phyloP scores from a whole-genome alignment of 495 filamentous ascomycete genomes.

The Daldinia vernicosa region DNA sequence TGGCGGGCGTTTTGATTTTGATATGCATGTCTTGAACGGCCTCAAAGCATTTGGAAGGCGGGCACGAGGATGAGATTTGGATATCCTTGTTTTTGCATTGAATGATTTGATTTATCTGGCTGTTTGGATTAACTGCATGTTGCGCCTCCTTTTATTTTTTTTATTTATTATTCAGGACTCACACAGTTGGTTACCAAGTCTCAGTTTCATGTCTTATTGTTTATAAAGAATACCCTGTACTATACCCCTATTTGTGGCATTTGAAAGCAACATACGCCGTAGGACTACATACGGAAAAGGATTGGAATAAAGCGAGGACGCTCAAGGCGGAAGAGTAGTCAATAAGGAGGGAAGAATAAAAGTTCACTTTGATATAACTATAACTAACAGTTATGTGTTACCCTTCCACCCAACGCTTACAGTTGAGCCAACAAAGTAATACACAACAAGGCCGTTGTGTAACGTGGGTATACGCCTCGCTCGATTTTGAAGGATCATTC shows the following conservation, averaged over 20 bases:
- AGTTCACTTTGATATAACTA: slow-evolving; percentile 18
- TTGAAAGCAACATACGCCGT: slow-evolving; percentile 14
- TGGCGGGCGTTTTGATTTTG: slow-evolving; percentile 35
- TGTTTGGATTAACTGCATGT: slow-evolving; percentile 29
- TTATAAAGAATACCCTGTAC: slow-evolving; percentile 43
- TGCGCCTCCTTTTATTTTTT: not conserved
- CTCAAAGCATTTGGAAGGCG: slow-evolving; percentile 29
- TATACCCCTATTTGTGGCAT: slow-evolving; percentile 25
- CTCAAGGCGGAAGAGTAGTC: slow-evolving; percentile 1
- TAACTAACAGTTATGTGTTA: slow-evolving; percentile 3
- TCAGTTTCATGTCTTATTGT: slow-evolving; percentile 39
- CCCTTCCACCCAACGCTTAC: slow-evolving; percentile 1
- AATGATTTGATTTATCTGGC: slow-evolving; percentile 26
- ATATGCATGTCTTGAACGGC: slow-evolving; percentile 23
- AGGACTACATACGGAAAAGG: slow-evolving; percentile 22
- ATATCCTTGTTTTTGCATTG: slow-evolving; percentile 38
- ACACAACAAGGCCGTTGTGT: slow-evolving; percentile 9
- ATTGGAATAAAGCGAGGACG: slow-evolving; percentile 4
- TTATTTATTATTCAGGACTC: slow-evolving; percentile 9
- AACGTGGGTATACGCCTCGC: not conserved
- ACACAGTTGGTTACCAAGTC: slow-evolving; percentile 11
- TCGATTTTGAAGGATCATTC: not conserved
- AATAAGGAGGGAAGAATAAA: slow-evolving; percentile 15
- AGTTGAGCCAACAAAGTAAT: slow-evolving; percentile 11
- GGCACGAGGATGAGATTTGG: slow-evolving; percentile 22